Percentiles rank a stretch among this genome's conserved stretches.
Evolutionary conservation across 2,329 filamentous ascomycete genomes (phyloP).

Genomic region (Aplosporella prunicola): DNA sequence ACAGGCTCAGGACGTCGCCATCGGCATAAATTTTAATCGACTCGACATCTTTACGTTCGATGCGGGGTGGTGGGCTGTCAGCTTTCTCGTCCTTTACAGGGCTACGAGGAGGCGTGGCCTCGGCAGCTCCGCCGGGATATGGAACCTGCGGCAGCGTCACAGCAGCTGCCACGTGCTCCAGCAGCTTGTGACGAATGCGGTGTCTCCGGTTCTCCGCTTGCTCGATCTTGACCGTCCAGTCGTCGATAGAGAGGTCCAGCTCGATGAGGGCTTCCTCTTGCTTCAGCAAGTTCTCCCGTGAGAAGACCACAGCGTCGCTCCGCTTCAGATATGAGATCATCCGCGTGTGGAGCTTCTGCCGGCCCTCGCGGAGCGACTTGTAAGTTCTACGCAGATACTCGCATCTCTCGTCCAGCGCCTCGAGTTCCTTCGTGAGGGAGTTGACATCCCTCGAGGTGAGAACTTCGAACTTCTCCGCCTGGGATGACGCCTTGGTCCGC

Average conservation of each 20-base stretch:
- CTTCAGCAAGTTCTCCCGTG: conserved; percentile 63
- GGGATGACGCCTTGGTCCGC: conserved; percentile 29
- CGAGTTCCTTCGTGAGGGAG: conserved; percentile 61
- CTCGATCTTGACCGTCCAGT: conserved; percentile 73
- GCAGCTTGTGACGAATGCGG: conserved; percentile 66
- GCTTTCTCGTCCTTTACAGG: conserved; percentile 27
- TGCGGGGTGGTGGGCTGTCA: conserved; percentile 25
- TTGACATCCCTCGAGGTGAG: conserved; percentile 30
- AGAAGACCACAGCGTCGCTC: conserved; percentile 61
- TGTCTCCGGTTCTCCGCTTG: conserved; percentile 68
- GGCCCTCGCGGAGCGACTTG: conserved; percentile 62
- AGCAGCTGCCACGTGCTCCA: conserved; percentile 72
- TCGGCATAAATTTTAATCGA: conserved; percentile 37
- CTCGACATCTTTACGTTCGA: conserved; percentile 30
- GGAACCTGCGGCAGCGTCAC: conserved; percentile 13
- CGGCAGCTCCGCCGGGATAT: conserved; percentile 16
- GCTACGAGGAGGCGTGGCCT: conserved; percentile 30
- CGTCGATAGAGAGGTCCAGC: conserved; percentile 68
- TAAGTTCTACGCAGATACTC: conserved; percentile 72
- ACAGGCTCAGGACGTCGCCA: conserved; percentile 32
- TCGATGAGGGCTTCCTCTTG: conserved; percentile 72
- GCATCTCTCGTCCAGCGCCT: conserved; percentile 65
- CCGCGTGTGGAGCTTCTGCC: conserved; percentile 64
- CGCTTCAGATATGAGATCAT: conserved; percentile 71
- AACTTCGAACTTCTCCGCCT: conserved; percentile 32